These are phyloP conservation scores for Podospora didyma DNA, from an alignment of 495 filamentous ascomycete species.

Conservation along the genomic window DNA sequence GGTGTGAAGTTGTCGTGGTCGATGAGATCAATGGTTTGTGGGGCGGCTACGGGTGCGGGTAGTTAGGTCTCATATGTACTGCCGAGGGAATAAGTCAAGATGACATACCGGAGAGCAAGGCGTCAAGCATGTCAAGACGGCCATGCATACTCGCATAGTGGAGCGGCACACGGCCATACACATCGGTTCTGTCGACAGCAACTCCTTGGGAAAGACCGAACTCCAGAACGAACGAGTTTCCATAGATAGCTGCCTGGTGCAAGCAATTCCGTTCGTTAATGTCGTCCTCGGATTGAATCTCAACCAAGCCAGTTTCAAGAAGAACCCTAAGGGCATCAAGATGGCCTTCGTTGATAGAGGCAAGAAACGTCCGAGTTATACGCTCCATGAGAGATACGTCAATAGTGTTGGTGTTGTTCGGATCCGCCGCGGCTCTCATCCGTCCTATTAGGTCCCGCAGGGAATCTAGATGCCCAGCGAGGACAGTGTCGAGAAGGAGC, in stretches of 20 bases:
- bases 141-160: slow-evolving; percentile 98
- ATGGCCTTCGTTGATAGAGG: slow-evolving; percentile 80
- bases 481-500: slow-evolving; percentile 82
- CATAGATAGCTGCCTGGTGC: slow-evolving; percentile 91
- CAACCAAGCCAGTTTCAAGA: slow-evolving; percentile 74
- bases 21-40: slow-evolving; percentile 69
- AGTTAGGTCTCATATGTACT: slow-evolving; percentile 6
- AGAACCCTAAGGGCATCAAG: slow-evolving; percentile 71
- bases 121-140: slow-evolving; percentile 74
- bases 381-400: slow-evolving; percentile 56
- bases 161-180: slow-evolving; percentile 89
- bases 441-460: slow-evolving; percentile 48
- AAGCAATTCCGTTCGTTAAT: slow-evolving; percentile 96
- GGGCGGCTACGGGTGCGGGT: slow-evolving; percentile 31
- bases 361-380: slow-evolving; percentile 82
- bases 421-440: slow-evolving; percentile 40
- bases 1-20: slow-evolving; percentile 98
- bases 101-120: slow-evolving; percentile 55
- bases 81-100: not conserved
- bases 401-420: slow-evolving; percentile 26
- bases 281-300: slow-evolving; percentile 86
- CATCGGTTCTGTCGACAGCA: slow-evolving; percentile 74
- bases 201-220: slow-evolving; percentile 67
- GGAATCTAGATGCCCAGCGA: slow-evolving; percentile 62
- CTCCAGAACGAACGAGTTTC: slow-evolving; percentile 68